These are phyloP conservation scores for Pseudopithomyces chartarum DNA, from an alignment of 2,329 filamentous ascomycete genomes.

Conservation along the genomic window DNA sequence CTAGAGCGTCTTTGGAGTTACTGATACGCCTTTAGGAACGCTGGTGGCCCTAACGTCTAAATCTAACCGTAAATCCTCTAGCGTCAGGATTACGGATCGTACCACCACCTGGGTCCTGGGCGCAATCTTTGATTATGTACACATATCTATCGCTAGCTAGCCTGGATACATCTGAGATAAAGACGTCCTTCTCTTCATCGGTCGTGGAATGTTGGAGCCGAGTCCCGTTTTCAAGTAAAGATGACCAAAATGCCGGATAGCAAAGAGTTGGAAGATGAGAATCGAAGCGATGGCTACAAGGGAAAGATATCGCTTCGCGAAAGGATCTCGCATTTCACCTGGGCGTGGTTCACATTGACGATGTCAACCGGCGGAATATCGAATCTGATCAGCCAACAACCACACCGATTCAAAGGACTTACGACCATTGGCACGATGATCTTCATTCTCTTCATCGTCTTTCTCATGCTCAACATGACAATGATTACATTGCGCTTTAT, in stretches of 20 bases:
- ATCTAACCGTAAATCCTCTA: too few relatives aligned
- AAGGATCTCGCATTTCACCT: slow-evolving; percentile 2
- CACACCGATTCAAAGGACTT: slow-evolving; percentile 66
- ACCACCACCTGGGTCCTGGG: too few relatives aligned
- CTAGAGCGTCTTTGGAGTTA: too few relatives aligned
- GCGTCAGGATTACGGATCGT: too few relatives aligned
- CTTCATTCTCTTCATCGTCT: slow-evolving; percentile 68
- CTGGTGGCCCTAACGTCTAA: too few relatives aligned
- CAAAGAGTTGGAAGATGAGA: not conserved
- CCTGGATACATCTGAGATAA: too few relatives aligned
- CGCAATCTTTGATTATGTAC: too few relatives aligned
- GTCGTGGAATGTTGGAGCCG: too few relatives aligned
- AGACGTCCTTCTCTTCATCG: too few relatives aligned
- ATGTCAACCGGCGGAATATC: slow-evolving; percentile 76
- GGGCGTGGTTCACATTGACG: slow-evolving; percentile 68
- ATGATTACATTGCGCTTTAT: slow-evolving; percentile 63
- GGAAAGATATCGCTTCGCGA: not conserved
- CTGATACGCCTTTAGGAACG: too few relatives aligned
- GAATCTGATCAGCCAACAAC: slow-evolving; percentile 64
- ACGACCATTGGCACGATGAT: slow-evolving; percentile 65
- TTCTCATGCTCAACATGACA: slow-evolving; percentile 62
- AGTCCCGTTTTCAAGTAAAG: not conserved
- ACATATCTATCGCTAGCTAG: too few relatives aligned
- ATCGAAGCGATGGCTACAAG: not conserved
- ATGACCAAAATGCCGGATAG: not conserved